Percentiles rank a stretch among this genome's conserved stretches.
phyloP scores from a whole-genome alignment of 164 flowering plant species.

The Tetracentron sinense region DNA sequence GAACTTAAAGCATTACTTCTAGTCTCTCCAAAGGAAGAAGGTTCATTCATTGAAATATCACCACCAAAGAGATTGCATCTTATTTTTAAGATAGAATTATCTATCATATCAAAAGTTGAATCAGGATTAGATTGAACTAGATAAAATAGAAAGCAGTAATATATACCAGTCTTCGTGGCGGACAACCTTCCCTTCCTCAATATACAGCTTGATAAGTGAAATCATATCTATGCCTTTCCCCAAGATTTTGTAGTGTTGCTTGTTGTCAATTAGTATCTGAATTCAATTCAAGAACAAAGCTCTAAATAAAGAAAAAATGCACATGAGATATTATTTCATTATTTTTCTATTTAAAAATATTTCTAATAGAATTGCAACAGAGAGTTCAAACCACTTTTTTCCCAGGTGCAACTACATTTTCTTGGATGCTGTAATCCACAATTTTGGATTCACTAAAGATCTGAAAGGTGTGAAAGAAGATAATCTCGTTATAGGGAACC shows the following conservation, averaged over 20 bases:
- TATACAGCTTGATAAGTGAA: slow-evolving; percentile 65
- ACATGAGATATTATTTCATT: neutral
- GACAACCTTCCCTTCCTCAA: slow-evolving; percentile 62
- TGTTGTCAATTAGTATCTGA: slow-evolving; percentile 80
- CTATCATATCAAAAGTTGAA: neutral
- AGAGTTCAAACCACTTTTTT: slow-evolving; percentile 53
- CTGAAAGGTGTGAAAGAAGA: slow-evolving; percentile 29
- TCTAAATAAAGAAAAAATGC: neutral
- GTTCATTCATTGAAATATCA: too few species aligned
- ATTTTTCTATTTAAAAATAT: neutral
- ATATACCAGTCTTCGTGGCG: slow-evolving; percentile 87
- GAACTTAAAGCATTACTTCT: too few species aligned
- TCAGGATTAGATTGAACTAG: neutral
- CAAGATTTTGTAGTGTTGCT: slow-evolving; percentile 74
- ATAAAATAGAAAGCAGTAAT: neutral
- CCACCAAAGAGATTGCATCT: neutral
- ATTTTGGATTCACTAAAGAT: slow-evolving; percentile 77
- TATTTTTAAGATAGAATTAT: neutral
- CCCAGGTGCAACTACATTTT: slow-evolving; percentile 48
- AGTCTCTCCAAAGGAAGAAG: too few species aligned
- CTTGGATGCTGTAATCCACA: slow-evolving; percentile 61
- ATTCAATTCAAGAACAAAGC: slow-evolving; percentile 1
- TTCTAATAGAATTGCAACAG: neutral
- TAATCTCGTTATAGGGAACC: slow-evolving; percentile 3
- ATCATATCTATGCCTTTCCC: slow-evolving; percentile 61